Percentiles rank a stretch among this genome's conserved stretches.
phyloP scores from a whole-genome alignment of 768 basidiomycete genomes.

The Termitomyces sp. region DNA sequence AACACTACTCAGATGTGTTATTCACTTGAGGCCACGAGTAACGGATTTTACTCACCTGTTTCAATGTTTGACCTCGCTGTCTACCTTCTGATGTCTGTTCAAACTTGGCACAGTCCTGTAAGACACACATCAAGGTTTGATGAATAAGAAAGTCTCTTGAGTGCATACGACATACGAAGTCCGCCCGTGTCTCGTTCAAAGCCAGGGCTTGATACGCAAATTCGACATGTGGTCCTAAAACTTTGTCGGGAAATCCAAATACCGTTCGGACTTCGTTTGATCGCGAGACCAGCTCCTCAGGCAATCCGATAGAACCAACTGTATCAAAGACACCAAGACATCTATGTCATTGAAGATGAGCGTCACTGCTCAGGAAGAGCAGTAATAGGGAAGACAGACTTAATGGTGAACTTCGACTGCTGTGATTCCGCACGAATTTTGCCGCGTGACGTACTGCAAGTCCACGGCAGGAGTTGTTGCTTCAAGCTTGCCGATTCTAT shows the following conservation, averaged over 20 bases:
- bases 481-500: conserved; percentile 23
- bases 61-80: conserved; percentile 50
- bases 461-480: conserved; percentile 49
- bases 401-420: conserved; percentile 49
- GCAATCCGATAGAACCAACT: conserved; percentile 67
- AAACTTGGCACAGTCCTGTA: conserved; percentile 53
- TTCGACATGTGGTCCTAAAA: conserved; percentile 58
- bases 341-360: conserved; percentile 23
- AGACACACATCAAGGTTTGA: not conserved
- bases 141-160: not conserved
- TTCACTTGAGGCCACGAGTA: not conserved
- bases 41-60: conserved; percentile 38
- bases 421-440: conserved; percentile 44
- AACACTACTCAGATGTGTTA: conserved; percentile 38
- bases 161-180: conserved; percentile 50
- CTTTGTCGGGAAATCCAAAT: conserved; percentile 60
- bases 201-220: conserved; percentile 67
- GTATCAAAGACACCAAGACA: conserved; percentile 76
- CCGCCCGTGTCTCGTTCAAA: conserved; percentile 57
- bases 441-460: conserved; percentile 42
- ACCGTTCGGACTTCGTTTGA: conserved; percentile 39
- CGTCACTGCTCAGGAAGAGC: not conserved
- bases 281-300: conserved; percentile 51
- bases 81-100: conserved; percentile 48
- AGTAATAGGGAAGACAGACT: conserved; percentile 31